Evolutionary conservation across 345 rosid genomes (phyloP).

Genomic region (Raphanus raphanistrum): DNA sequence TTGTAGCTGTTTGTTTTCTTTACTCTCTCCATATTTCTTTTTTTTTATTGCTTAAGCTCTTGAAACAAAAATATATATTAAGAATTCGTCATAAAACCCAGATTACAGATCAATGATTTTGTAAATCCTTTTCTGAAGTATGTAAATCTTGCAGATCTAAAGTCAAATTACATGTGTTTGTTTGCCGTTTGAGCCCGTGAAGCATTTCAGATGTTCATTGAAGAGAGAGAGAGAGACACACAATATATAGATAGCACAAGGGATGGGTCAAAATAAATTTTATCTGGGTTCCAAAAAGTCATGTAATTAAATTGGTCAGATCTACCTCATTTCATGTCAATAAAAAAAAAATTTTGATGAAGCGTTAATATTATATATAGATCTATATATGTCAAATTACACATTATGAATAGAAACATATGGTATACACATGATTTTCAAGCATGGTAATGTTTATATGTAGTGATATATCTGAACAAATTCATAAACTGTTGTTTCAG

Average conservation of each 20-base stretch:
- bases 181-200: slow-evolving; percentile 25
- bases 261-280: slow-evolving; percentile 33
- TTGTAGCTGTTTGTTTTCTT: neutral
- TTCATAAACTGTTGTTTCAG: slow-evolving; percentile 18
- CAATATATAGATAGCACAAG: slow-evolving; percentile 16
- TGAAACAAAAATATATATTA: neutral
- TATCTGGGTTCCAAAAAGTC: slow-evolving; percentile 20
- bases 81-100: slow-evolving; percentile 7
- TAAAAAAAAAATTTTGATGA: neutral
- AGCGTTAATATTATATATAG: neutral
- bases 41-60: neutral
- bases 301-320: slow-evolving; percentile 19
- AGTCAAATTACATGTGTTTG: slow-evolving; percentile 13
- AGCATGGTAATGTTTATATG: neutral
- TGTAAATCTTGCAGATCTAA: slow-evolving; percentile 24
- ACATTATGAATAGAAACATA: slow-evolving; percentile 1
- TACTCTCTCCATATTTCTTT: slow-evolving; percentile 25
- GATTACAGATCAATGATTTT: slow-evolving; percentile 15
- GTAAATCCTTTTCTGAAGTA: neutral
- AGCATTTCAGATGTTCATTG: slow-evolving; percentile 25
- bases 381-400: neutral
- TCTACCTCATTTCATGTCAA: neutral
- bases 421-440: neutral
- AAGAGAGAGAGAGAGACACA: slow-evolving; percentile 35
- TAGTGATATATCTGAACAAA: neutral